Evolutionary conservation across 1,139 yeast genomes (phyloP), one percentile per base, ranked within the genome.

Genomic region (Lizanozyma gosingica): DNA sequence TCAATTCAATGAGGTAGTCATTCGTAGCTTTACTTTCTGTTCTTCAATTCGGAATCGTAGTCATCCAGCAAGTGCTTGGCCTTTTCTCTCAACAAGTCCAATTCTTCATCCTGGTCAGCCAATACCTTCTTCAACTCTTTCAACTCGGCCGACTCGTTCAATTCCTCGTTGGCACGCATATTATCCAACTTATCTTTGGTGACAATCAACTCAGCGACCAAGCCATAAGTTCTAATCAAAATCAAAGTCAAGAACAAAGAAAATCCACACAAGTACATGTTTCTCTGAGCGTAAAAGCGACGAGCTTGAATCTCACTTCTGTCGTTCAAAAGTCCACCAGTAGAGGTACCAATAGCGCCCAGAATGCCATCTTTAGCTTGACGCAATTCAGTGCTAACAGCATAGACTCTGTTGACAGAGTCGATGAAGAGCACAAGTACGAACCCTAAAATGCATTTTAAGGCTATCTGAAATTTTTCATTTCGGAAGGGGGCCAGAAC

Each of bases 201-300:
- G 35, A 62, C 59, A 47, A 87, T 65, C 61, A 87, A 71, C 53
- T 85, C 94, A 41, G 80, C 80, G 32, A 87, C 95, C 56, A 90
- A 71, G 3, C 78, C 69, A 58, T 84, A 87, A n/a, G 96, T 88
- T 64, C 97, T 77, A 54, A 83, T 80, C 52, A 90, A 78, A 44
- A 88, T 83, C 55, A 88, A 71, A 1, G 96, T 85, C 56, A 92
- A 70, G 60, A 94, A 94, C 60, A 94, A 73, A 2, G 97, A 88
- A 64, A 90, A 88, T 1, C 99, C 99, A 53, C 97, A 87, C 45
- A 94, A 74, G 56, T 94, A 94, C 84, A 90, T 81, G 69, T 94
- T 94, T 66, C 99, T 80, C 67, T 94, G 98, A 16, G 97, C 87
- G 56, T 90, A 88, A 63, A 94, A 94, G 56, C 90, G 76, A 62